Base-by-base conservation (phyloP, 306 rosid species). In the Citrullus colocynthis region DNA sequence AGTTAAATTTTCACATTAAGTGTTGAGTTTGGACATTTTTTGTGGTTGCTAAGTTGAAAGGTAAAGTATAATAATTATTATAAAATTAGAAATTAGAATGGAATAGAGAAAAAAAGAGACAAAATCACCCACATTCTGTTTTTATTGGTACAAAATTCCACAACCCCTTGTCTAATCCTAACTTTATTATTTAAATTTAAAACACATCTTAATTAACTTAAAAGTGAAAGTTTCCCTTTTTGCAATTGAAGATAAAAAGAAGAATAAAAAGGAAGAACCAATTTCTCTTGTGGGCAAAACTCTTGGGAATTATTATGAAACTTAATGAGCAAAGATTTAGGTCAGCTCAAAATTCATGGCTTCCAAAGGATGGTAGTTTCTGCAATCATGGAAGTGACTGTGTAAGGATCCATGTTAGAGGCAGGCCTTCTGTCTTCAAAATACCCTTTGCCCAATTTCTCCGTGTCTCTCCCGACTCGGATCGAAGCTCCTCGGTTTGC, bases 371-470 rank as follows among this genome's bases (percentile, higher is more conserved):
- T 58, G 87, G 94, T 90, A 60, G 94, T 90, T 5, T 88, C 88
- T 21, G 91, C 94, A 81, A 90, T 83, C 94, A 86, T 85, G 83
- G 94, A 85, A 24, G 94, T 90, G 75, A 90, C 94, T 37, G 85
- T 86, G 75, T 90, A 90, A 1, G 94, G 94, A 54, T 90, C 94
- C 94, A 90, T 90, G 94, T 90, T 90, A 21, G 94, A 90, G 32
- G 94, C 91, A 12, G 94, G 94, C 86, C 94, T 88, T 64, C 91
- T 85, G 59, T 90, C 94, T 80, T 90, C 94, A 71, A 90, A 90
- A 20, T 90, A 90, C 5, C 94, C 94, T 65, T 88, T 90, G 36
- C 94, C 89, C 74, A 12, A 86, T 75, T 85, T 86, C 83, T 88
- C 91, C 17, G 91, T 88, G 85, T 90, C 91, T 73, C 94, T 81